Conservation (phyloP, 805 yeast genomes). For the Blastobotrys americana region DNA sequence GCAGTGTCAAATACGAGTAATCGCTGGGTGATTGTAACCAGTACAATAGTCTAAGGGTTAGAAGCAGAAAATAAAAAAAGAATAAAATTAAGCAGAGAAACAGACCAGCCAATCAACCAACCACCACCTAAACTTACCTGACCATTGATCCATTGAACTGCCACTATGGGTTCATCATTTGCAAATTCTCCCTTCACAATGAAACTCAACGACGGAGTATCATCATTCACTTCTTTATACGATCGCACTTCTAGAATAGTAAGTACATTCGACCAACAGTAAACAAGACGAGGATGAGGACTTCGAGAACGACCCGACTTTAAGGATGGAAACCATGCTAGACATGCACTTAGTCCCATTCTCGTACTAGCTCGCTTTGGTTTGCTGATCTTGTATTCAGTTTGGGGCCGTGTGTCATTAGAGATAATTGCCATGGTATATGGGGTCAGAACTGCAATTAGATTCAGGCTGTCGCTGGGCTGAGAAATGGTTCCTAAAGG, state of each 20-base stretch:
- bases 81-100: background rate
- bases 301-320: conserved; percentile 8
- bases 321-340: conserved; percentile 60
- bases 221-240: conserved; percentile 26
- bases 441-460: conserved; percentile 54
- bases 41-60: conserved; percentile 29
- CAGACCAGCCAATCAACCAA: background rate
- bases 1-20: conserved; percentile 38
- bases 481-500: conserved; percentile 55
- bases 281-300: conserved; percentile 41
- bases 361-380: conserved; percentile 35
- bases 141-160: conserved; percentile 51
- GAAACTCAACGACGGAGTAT: conserved; percentile 29
- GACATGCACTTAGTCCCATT: conserved; percentile 37
- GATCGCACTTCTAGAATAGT: conserved; percentile 45
- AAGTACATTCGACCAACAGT: conserved; percentile 58
- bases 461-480: conserved; percentile 49
- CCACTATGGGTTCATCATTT: conserved; percentile 44
- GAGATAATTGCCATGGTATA: conserved; percentile 47
- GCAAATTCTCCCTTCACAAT: conserved; percentile 38
- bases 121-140: conserved; percentile 16
- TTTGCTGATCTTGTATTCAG: conserved; percentile 48
- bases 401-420: conserved; percentile 42
- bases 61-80: too few relatives aligned
- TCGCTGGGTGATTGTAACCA: conserved; percentile 42